Evolutionary conservation across 179 eudicot genomes (phyloP).

Genomic region (Drosera spatulata): DNA sequence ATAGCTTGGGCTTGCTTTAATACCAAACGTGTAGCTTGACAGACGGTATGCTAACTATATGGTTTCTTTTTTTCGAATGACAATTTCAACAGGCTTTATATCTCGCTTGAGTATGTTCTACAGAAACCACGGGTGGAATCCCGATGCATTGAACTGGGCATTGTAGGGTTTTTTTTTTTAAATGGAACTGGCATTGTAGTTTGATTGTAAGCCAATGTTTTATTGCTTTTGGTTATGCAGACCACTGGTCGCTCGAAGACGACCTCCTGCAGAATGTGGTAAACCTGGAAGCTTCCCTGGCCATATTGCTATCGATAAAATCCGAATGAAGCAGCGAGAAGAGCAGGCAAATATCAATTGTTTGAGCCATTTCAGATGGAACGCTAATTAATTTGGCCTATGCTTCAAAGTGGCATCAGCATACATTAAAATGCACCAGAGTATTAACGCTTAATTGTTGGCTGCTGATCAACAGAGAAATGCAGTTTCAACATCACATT

Average conservation of each 20-base stretch:
- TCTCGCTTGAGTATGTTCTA: too few relatives aligned
- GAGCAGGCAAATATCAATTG: constrained; percentile 6
- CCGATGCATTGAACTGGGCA: too few relatives aligned
- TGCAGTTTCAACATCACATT: constrained; percentile 18
- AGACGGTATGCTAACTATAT: too few relatives aligned
- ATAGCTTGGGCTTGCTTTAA: not conserved
- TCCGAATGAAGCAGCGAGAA: constrained; percentile 2
- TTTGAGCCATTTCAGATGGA: not conserved
- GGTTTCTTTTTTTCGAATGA: not conserved
- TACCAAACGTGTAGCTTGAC: too few relatives aligned
- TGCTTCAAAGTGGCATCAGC: too few relatives aligned
- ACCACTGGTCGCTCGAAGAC: constrained; percentile 20
- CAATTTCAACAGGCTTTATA: too few relatives aligned
- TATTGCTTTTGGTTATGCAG: constrained; percentile 5
- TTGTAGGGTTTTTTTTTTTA: not conserved
- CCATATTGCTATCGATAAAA: constrained; percentile 10
- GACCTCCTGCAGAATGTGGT: constrained; percentile 4
- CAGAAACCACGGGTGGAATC: too few relatives aligned
- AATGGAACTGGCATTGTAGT: too few relatives aligned
- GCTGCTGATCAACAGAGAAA: constrained; percentile 4
- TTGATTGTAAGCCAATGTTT: not conserved
- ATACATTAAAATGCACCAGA: too few relatives aligned
- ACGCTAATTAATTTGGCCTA: not conserved
- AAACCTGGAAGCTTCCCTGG: constrained; percentile 18
- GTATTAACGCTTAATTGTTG: not conserved